Base-by-base conservation (phyloP, 108 stramenopile genomes). In the Bacterosira constricta region DNA sequence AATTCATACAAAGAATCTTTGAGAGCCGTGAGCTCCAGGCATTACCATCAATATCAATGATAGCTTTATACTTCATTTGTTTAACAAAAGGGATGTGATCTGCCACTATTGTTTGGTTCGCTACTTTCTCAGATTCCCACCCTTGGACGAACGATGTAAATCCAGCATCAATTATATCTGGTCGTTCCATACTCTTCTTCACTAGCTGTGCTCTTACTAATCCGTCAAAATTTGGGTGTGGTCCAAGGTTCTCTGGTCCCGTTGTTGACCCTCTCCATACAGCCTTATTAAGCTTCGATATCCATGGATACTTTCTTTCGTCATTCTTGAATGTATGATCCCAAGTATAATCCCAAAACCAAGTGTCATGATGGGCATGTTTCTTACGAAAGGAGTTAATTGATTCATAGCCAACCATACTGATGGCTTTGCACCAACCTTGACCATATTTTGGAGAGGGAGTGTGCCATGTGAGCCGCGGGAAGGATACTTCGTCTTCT, bases 1-100 rank as follows among this genome's bases (percentile, higher is more conserved):
- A 75, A 61, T 75, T 79, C 23, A 37, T 73, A 47, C 82, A 83
- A 15, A 83, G 54, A 6, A 79, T 68, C 32, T 32, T 76, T 4
- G 44, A 11, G 30, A 83, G 75, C 18, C 77, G 66, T 29, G 46
- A 35, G 61, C 66, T 69, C 77, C 73, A 83, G 12, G 45, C 18
- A 53, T 79, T 74, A 13, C 82, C 82, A 53, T 83, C 82, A 44
- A 79, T 47, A 36, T 83, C 82, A 46, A 83, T 56, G 12, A 83
- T 45, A 0, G 77, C 82, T n/a, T 39, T 29, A 44, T 68, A 83
- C 35, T 63, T 63, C 66, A 42, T 38, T 2, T 26, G 39, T 41
- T 68, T 54, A 6, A 42, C 30, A 29, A 54, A 54, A 29, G 53
- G 53, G 6, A 54, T 31, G 0, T n/a, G 2, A 34, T 12, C 35